A percentile compares a stretch with the other conserved stretches of the same genome.
These are phyloP conservation scores for Neurospora sp. DNA, from an alignment of 495 filamentous ascomycete genomes.

Conservation along the genomic window DNA sequence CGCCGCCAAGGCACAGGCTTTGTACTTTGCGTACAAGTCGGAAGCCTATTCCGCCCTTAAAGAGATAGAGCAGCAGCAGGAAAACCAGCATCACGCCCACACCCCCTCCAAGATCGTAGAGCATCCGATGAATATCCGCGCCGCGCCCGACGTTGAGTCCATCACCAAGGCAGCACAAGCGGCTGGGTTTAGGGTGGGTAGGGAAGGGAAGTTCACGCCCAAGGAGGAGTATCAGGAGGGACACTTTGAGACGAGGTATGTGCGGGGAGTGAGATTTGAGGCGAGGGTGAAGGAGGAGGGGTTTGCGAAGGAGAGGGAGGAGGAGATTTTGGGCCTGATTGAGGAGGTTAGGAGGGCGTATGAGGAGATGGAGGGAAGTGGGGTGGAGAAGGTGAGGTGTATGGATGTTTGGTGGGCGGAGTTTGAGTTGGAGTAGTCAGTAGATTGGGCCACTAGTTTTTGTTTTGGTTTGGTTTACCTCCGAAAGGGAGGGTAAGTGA, in stretches of 20 bases:
- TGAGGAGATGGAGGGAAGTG: conserved; percentile 20
- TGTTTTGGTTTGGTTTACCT: too few species aligned
- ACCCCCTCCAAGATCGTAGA: not conserved
- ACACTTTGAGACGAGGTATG: conserved; percentile 32
- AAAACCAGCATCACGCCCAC: not conserved
- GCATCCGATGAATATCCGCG: not conserved
- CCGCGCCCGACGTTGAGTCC: conserved; percentile 7
- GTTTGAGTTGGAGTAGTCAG: conserved; percentile 11
- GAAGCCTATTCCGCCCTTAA: not conserved
- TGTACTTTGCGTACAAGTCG: conserved; percentile 10
- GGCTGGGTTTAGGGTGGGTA: conserved; percentile 18
- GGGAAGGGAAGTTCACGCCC: conserved; percentile 22
- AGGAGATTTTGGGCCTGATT: conserved; percentile 21
- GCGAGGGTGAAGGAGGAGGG: conserved; percentile 18
- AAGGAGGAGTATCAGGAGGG: conserved; percentile 34
- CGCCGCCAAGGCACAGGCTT: conserved; percentile 26
- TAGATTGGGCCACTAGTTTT: too few species aligned
- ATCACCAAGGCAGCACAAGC: conserved; percentile 4
- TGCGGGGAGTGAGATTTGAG: conserved; percentile 15
- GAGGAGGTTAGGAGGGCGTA: conserved; percentile 21
- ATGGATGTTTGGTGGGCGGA: conserved; percentile 42
- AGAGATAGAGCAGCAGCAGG: not conserved
- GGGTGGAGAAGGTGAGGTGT: conserved; percentile 17
- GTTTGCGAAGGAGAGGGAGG: conserved; percentile 25
- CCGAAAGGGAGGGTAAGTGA: too few species aligned